phyloP scores from a whole-genome alignment of 2,329 filamentous ascomycete genomes.

The Coccinonectria pachysandricola region DNA sequence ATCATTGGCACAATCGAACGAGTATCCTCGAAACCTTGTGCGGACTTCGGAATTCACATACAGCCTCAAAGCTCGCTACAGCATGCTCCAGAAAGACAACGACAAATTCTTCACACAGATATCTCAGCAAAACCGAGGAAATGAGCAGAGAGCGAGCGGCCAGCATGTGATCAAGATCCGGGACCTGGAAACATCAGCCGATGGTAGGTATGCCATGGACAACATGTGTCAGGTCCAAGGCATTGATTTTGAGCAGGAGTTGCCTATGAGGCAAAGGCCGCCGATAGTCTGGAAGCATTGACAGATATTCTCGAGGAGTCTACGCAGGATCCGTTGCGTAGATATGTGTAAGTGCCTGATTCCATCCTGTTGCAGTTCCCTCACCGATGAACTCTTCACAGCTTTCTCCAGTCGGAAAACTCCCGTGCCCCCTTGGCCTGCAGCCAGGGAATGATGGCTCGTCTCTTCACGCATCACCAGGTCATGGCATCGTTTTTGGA shows the following conservation, averaged over 20 bases:
- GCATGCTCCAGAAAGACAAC: constrained; percentile 1
- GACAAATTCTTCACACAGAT: not conserved
- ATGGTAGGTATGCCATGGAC: not conserved
- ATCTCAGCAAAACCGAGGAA: too few relatives aligned
- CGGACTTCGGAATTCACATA: constrained; percentile 2
- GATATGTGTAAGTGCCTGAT: constrained; percentile 2
- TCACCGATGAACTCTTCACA: not conserved
- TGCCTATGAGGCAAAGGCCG: not conserved
- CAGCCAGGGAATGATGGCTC: constrained; percentile 1
- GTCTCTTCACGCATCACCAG: constrained; percentile 3
- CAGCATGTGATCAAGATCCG: constrained; percentile 1
- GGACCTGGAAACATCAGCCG: constrained; percentile 1
- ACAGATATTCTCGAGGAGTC: not conserved
- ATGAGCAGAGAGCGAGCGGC: too few relatives aligned
- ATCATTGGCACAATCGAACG: not conserved
- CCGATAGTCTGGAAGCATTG: not conserved
- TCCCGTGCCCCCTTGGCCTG: constrained; percentile 1
- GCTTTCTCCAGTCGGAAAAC: constrained; percentile 1
- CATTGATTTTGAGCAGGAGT: not conserved
- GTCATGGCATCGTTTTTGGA: constrained; percentile 5
- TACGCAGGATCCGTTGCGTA: constrained; percentile 2
- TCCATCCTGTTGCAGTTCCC: not conserved
- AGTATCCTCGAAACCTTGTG: constrained; percentile 3
- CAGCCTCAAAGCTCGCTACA: constrained; percentile 1
- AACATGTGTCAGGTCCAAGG: not conserved